Conservation (phyloP, 202 grass and related monocot species). For the Brachypodium distachyon region DNA sequence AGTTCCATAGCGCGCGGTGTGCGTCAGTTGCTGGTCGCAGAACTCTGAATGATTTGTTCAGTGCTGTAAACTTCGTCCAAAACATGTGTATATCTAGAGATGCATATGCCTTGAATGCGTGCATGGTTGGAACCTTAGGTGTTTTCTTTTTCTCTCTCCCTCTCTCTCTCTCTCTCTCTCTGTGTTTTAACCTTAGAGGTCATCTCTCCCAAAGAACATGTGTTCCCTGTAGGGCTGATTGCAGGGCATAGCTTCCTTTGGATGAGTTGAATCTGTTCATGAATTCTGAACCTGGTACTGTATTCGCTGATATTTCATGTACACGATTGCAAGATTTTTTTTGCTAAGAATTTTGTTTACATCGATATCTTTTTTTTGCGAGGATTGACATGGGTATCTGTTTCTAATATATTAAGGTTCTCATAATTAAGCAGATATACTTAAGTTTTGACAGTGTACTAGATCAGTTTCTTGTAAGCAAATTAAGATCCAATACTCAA, state of each 20-base stretch:
- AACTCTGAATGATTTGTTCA: background rate
- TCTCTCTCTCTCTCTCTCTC: background rate
- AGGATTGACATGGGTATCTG: no score
- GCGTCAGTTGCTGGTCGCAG: background rate
- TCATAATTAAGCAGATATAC: background rate
- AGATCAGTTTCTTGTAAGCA: background rate
- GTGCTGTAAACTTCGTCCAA: background rate
- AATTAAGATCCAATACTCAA: no score
- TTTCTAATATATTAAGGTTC: no score
- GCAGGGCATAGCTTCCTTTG: background rate
- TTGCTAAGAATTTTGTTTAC: background rate
- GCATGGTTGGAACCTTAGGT: background rate
- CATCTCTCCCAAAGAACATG: background rate
- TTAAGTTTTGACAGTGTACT: no score
- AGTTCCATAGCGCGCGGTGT: background rate
- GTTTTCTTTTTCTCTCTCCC: no score
- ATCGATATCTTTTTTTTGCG: background rate
- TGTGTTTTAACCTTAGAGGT: background rate
- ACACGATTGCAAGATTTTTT: background rate
- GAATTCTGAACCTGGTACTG: background rate
- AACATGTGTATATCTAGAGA: background rate
- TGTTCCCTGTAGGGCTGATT: background rate
- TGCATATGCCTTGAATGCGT: no score
- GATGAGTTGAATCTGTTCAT: background rate
- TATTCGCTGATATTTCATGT: constrained; percentile 22